Evolutionary conservation across 768 basidiomycete species (phyloP), one percentile per base, ranked within the genome.

Genomic region (Porpolomopsis calyptriformis): DNA sequence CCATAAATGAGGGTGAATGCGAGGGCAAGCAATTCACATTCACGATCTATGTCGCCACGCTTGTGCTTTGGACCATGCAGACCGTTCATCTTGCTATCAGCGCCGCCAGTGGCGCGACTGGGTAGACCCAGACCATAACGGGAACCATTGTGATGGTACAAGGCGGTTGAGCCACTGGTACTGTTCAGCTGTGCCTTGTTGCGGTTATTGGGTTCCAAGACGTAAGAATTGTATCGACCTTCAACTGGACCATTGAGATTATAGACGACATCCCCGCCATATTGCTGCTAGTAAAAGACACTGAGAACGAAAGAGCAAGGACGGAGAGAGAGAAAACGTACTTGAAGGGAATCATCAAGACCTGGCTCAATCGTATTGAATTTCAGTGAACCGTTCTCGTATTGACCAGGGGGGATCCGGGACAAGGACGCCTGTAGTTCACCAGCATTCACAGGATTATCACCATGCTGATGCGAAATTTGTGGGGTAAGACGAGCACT

Each of bases 21-120:
- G 31, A 23, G 16, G 12, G 55, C 66, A n/a, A n/a, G n/a, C n/a
- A n/a, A n/a, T n/a, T 57, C 60, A 81, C 76, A 91, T 73, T 89
- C 81, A 55, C 91, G 80, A 61, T 94, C 90, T 57, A 91, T 75
- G 56, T 96, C 89, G 31, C 89, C 89, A 10, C 92, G 77, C 68
- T 93, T 94, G 68, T 93, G 92, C 67, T 94, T 94, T 43, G 90
- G 78, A 36, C 92, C 92, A 56, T 90, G 87, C 37, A 92, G 61
- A 18, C 89, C 88, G 56, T 88, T 89, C 78, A 90, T 87, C 63
- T 91, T 91, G 46, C 77, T 65, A 52, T 87, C 84, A 24, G 60
- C 59, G n/a, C 68, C 68, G 37, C 72, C 69, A 34, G 66, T 57
- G 12, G 69, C 66, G 31, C 85, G 74, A 8, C 68, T 64, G 26